Evolutionary conservation across 108 stramenopile species (phyloP), one percentile per base, ranked within the genome.

Genomic region (Skeletonema costatum): DNA sequence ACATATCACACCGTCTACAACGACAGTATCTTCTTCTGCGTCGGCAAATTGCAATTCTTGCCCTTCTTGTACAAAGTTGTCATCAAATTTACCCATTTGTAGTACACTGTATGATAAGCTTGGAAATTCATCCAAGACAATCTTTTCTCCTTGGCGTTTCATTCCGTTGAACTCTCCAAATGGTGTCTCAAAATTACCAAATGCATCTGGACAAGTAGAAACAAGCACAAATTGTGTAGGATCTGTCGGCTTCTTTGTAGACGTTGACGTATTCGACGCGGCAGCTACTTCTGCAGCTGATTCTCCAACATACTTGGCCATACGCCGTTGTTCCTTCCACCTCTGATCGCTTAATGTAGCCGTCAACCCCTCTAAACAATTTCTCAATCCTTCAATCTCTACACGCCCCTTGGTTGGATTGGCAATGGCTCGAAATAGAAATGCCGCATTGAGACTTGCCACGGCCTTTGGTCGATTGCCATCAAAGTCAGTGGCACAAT

Each of bases 401-500:
- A 95, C 94, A 16, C 94, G 77, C 58, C 92, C 94, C 83, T 95
- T 95, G 48, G 81, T 84, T 11, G 92, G 90, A 70, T 73, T 70
- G 5, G 92, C 86, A 5, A 95, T 75, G 6, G 94, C 92, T 46
- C 94, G 88, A 74, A 95, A 95, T 19, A 95, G 70, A 81, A 95
- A 90, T 3, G 90, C 92, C 5, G 88, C 68, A 70, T 91, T 92
- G 60, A 92, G 79, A 17, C 88, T 84, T 1, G 87, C 79, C 10
- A 95, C 53, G 0, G 92, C 91, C 48, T 92, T 73, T 0, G 92
- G 92, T 48, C 65, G 72, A 78, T 92, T 93, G 2, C 91, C 92
- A 74, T 95, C 86, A 68, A 93, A 95, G 64, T 93, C 92, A 0
- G 92, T 88, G 7, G 94, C 94, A 71, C 92, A 93, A 83, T 79